These are phyloP conservation scores for Eucalyptus coolabah DNA, from an alignment of 345 rosid species.

Conservation along the genomic window DNA sequence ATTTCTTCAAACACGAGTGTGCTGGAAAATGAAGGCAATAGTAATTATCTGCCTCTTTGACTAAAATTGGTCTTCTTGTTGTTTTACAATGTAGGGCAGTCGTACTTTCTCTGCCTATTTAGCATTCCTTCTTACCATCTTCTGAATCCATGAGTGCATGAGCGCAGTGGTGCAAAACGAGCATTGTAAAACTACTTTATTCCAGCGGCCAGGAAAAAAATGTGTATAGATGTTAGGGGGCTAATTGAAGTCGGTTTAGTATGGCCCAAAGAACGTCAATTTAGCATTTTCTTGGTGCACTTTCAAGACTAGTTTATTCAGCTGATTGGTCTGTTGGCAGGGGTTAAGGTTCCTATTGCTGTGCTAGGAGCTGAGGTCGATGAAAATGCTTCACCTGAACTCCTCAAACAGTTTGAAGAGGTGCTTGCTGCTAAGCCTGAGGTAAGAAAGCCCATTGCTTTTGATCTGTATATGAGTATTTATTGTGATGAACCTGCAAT, in stretches of 20 bases:
- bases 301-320: not conserved
- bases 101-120: not conserved
- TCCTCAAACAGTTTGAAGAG: conserved; percentile 28
- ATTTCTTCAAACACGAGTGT: not conserved
- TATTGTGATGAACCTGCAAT: not conserved
- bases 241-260: not conserved
- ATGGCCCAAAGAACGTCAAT: not conserved
- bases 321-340: conserved; percentile 3
- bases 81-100: not conserved
- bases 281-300: not conserved
- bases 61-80: not conserved
- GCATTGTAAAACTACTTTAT: not conserved
- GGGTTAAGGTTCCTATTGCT: conserved; percentile 19
- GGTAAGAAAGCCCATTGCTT: not conserved
- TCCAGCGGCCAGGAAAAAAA: not conserved
- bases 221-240: not conserved
- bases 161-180: fast-evolving
- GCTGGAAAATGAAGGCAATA: not conserved
- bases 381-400: conserved; percentile 14
- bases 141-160: not conserved
- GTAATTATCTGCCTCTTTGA: not conserved
- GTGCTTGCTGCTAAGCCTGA: conserved; percentile 12
- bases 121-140: not conserved
- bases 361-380: conserved; percentile 32
- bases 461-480: not conserved